Conservation (phyloP, 2,329 filamentous ascomycete genomes). For the Aphanocladium album region DNA sequence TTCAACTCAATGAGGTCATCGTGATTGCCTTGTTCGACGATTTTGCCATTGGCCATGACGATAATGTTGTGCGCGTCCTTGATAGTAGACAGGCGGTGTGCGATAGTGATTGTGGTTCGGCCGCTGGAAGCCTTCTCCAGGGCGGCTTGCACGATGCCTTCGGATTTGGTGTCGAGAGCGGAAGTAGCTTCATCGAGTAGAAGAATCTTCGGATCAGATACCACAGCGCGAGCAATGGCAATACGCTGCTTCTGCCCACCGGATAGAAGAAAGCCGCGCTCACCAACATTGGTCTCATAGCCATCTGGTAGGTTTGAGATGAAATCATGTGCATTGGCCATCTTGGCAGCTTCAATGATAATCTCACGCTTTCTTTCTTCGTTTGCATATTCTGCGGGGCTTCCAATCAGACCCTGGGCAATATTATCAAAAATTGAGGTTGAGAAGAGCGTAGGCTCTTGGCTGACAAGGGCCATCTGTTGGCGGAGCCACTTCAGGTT, state of each 20-base stretch:
- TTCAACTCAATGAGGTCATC: conserved; percentile 65
- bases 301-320: conserved; percentile 75
- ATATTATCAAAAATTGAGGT: conserved; percentile 90
- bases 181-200: conserved; percentile 94
- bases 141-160: conserved; percentile 89
- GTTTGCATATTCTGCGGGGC: conserved; percentile 60
- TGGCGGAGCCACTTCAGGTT: conserved; percentile 90
- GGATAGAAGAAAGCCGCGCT: conserved; percentile 85
- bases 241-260: conserved; percentile 97
- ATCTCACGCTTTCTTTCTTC: conserved; percentile 65
- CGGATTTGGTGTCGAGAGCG: conserved; percentile 88
- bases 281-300: conserved; percentile 92
- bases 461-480: conserved; percentile 86
- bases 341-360: conserved; percentile 76
- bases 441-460: conserved; percentile 87
- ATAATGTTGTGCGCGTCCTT: conserved; percentile 93
- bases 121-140: conserved; percentile 80
- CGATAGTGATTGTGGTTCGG: conserved; percentile 92
- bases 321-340: conserved; percentile 93
- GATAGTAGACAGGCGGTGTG: conserved; percentile 92
- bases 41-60: conserved; percentile 79
- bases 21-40: conserved; percentile 89
- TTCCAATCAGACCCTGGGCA: conserved; percentile 83
- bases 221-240: conserved; percentile 84
- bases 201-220: conserved; percentile 86